These are phyloP conservation scores for Leersia perrieri DNA, from an alignment of 176 grass and related monocot genomes.

Conservation along the genomic window DNA sequence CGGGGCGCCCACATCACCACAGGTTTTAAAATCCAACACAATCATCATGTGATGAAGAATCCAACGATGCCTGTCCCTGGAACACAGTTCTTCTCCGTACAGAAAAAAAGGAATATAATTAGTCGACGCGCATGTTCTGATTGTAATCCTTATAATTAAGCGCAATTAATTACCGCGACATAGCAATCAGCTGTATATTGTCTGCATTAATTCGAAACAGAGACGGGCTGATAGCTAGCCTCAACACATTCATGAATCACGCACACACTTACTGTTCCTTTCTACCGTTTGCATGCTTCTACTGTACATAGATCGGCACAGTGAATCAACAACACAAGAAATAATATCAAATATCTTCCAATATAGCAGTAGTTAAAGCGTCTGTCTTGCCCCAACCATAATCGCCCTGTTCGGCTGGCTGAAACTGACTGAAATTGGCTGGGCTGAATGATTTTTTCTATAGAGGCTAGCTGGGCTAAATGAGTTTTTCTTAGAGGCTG, in stretches of 20 bases:
- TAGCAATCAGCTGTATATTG: not conserved
- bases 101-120: constrained; percentile 5
- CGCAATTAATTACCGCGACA: not conserved
- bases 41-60: constrained; percentile 42
- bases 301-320: not conserved
- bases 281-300: not conserved
- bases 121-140: not conserved
- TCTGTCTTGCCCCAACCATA: constrained; percentile 20
- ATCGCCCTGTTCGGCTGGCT: too few species aligned
- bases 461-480: too few species aligned
- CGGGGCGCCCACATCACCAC: not conserved
- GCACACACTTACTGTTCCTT: not conserved
- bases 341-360: not conserved
- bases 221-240: not conserved
- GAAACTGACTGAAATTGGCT: too few species aligned
- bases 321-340: constrained; percentile 6
- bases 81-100: constrained; percentile 32
- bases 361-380: constrained; percentile 17
- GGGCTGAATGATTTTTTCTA: too few species aligned
- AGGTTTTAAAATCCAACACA: constrained; percentile 22
- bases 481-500: too few species aligned
- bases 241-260: not conserved
- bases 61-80: constrained; percentile 21
- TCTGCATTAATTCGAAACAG: not conserved
- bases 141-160: not conserved